Base-by-base conservation (phyloP, 148 eudicot genomes). In the Pouteria glomerata region DNA sequence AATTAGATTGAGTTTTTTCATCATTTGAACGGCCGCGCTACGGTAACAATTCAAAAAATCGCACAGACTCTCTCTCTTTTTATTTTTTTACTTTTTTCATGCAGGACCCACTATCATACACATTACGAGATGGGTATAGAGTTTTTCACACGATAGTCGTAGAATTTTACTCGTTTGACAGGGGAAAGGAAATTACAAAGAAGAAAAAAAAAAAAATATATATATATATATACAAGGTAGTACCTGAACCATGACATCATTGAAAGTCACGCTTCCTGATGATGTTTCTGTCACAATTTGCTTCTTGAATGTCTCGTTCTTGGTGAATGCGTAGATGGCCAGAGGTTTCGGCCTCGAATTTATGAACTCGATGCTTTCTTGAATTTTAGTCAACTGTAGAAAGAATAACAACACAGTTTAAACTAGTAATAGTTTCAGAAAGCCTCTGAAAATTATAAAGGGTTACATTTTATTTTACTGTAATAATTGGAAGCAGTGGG, bases 401-500 rank as follows among this genome's bases (percentile, higher is more conserved):
- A n/a, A 30, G 34, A 56, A 55, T 12, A 57, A 6, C 45, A 53
- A 31, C 33, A 48, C 7, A 39, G 11, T 50, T 21, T 67, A 21
- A 61, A 27, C 8, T 10, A 3, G 51, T 29, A 33, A 19, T 31
- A 10, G 31, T 33, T 12, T 30, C 15, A 12, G 51, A 37, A 30
- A 29, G 10, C 24, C 37, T 31, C 2, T n/a, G n/a, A 16, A 31
- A 0, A 48, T 34, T 55, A 63, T 29, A 18, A 26, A 72, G 21
- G 37, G 26, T 51, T 15, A 30, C 13, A 76, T n/a, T 63, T 4
- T 6, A 12, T n/a, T 57, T 83, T 72, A 91, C 97, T 10, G 98
- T 95, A 51, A 95, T 86, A 35, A 95, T 91, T 1, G 98, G 98
- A 69, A 95, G 86, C 83, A 95, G 81, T 7, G 98, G 98, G 68